Evolutionary conservation across 2,329 filamentous ascomycete species (phyloP), one percentile per base, ranked within the genome.

Genomic region (Pseudogymnoascus sp.): DNA sequence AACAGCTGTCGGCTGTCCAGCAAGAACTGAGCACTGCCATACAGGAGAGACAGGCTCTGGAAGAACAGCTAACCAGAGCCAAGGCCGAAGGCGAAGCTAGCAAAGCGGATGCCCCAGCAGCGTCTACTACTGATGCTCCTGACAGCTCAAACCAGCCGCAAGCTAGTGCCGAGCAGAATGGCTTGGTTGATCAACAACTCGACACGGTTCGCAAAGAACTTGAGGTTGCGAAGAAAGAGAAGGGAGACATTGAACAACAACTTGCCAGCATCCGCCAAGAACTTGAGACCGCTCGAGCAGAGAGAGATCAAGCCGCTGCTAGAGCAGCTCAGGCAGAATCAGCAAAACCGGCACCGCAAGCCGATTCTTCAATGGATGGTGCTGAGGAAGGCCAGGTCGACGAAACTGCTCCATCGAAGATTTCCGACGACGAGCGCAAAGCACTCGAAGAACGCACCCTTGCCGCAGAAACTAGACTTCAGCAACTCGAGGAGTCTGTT

Each of bases 161-260:
- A 21, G 58, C 36, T 17, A 44, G 50, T 47, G 62, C 81, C 78
- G 71, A 88, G 77, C 74, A 81, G 68, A 70, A 78, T 4, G 66
- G 73, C 7, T 73, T 77, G 57, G 70, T 82, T 15, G 78, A 84
- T 64, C 75, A 78, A 64, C 77, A 84, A 64, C 74, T 85, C 6
- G 66, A 71, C 1, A 71, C 76, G 41, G 71, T 78, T 11, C 79
- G 75, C 21, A 82, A 85, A 66, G 84, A 92, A 66, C 80, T 94
- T 8, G 84, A 86, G 44, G 79, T 78, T 1, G 81, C 87, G 60
- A 85, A 77, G 5, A 78, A 84, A 8, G 86, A 94, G 71, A 92
- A 90, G 72, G 79, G 85, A 15, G 78, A 78, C 1, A 78, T 90
- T n/a, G 84, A 90, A 65, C 76, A 83, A 62, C 84, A 88, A 64